Evolutionary conservation across 164 flowering plant genomes (phyloP).

Genomic region (Macadamia tetraphylla): DNA sequence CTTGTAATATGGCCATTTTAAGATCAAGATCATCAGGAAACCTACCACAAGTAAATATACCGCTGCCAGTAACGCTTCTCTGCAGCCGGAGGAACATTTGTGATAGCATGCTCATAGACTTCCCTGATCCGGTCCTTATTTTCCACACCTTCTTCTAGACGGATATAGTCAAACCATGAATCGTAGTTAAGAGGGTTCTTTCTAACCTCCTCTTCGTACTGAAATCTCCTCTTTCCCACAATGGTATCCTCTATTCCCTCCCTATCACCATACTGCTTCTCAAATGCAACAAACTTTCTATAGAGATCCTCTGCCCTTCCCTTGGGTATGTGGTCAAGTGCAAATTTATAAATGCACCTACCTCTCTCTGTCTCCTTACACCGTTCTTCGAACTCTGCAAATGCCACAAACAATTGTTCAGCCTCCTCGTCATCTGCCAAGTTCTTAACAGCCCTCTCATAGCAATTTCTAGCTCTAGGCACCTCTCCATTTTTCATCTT

Average conservation of each 20-base stretch:
- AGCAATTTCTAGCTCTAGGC: constrained; percentile 50
- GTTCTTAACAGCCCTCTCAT: constrained; percentile 70
- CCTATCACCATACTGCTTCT: constrained; percentile 86
- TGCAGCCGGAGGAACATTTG: constrained; percentile 88
- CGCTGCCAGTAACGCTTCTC: constrained; percentile 98
- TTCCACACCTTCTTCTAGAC: constrained; percentile 78
- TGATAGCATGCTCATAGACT: constrained; percentile 85
- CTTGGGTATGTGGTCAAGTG: constrained; percentile 86
- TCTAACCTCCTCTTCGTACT: constrained; percentile 87
- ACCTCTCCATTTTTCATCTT: constrained; percentile 94
- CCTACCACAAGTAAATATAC: constrained; percentile 85
- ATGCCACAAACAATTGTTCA: constrained; percentile 74
- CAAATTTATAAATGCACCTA: constrained; percentile 81
- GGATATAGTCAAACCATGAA: constrained; percentile 82
- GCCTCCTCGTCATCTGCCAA: constrained; percentile 76
- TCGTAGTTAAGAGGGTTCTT: constrained; percentile 85
- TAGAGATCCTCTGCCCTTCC: constrained; percentile 87
- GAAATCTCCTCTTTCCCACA: constrained; percentile 90
- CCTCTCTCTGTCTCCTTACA: constrained; percentile 88
- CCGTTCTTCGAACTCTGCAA: constrained; percentile 88
- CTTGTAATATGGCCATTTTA: background rate
- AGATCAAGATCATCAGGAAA: background rate
- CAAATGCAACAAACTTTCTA: constrained; percentile 84
- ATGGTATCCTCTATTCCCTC: constrained; percentile 96
- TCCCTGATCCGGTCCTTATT: constrained; percentile 65